These are phyloP conservation scores for Colletotrichum paranaense DNA, from an alignment of 2,329 filamentous ascomycete genomes.

Conservation along the genomic window DNA sequence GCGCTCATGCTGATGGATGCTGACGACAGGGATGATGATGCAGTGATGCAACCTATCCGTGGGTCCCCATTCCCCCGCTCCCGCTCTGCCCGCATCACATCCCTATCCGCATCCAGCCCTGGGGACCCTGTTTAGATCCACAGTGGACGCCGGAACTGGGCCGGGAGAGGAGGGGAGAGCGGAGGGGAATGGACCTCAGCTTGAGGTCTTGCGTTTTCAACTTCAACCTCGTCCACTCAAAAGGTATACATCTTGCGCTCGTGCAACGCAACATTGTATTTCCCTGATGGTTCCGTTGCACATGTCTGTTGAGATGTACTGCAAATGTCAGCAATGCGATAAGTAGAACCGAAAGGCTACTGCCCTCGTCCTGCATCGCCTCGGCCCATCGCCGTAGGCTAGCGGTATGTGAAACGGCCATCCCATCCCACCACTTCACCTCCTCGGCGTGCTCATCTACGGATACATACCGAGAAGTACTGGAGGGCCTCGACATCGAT, in stretches of 20 bases:
- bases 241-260: background rate
- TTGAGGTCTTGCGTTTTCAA: background rate
- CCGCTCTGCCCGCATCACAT: background rate
- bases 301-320: background rate
- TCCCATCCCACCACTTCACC: constrained; percentile 15
- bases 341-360: background rate
- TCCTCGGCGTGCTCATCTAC: constrained; percentile 5
- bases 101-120: constrained; percentile 7
- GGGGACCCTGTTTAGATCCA: constrained; percentile 19
- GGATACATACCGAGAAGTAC: background rate
- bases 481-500: background rate
- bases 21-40: constrained; percentile 20
- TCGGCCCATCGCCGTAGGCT: background rate
- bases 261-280: background rate
- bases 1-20: background rate
- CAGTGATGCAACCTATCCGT: constrained; percentile 11
- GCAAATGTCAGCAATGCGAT: background rate
- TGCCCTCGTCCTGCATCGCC: background rate
- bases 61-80: constrained; percentile 14
- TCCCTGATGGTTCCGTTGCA: background rate
- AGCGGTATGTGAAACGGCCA: constrained; percentile 28
- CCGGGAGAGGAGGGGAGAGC: background rate
- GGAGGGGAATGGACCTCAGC: background rate
- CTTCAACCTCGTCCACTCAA: constrained; percentile 2
- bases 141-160: constrained; percentile 21